Percentiles rank a stretch among this genome's conserved stretches.
These are phyloP conservation scores for Calonectria naviculata DNA, from an alignment of 2,329 filamentous ascomycete genomes.

Conservation along the genomic window DNA sequence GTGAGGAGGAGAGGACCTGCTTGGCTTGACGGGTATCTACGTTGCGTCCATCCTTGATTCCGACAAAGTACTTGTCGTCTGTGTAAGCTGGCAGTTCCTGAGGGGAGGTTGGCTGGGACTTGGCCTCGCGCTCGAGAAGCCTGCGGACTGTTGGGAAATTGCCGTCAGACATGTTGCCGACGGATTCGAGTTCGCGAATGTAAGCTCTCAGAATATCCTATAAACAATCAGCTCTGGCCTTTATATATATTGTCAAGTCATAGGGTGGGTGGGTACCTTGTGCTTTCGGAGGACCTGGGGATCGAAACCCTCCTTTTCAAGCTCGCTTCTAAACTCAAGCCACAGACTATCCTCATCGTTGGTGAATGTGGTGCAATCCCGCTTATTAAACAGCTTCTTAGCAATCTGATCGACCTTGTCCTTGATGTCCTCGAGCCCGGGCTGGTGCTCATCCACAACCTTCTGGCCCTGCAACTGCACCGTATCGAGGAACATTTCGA, in stretches of 20 bases:
- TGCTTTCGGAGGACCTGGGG: constrained; percentile 64
- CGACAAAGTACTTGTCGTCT: constrained; percentile 56
- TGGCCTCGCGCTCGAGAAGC: constrained; percentile 59
- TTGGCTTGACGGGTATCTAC: constrained; percentile 42
- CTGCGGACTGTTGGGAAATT: constrained; percentile 63
- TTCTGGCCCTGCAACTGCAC: constrained; percentile 62
- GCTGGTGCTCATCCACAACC: constrained; percentile 49
- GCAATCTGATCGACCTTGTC: constrained; percentile 71
- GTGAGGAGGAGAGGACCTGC: constrained; percentile 49
- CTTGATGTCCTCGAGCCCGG: constrained; percentile 64
- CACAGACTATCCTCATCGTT: constrained; percentile 65
- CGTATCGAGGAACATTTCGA: constrained; percentile 68
- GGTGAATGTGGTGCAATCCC: constrained; percentile 49
- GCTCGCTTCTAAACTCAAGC: constrained; percentile 68
- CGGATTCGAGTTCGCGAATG: constrained; percentile 68
- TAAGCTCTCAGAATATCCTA: constrained; percentile 71
- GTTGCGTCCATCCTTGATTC: constrained; percentile 51
- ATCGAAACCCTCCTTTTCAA: constrained; percentile 69
- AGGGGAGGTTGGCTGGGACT: constrained; percentile 42
- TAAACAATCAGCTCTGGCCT: background rate
- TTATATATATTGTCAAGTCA: background rate
- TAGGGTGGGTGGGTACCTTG: constrained; percentile 59
- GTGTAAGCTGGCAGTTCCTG: constrained; percentile 50
- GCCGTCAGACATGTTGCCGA: constrained; percentile 54
- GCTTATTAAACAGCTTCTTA: constrained; percentile 58